Percentiles rank a stretch among this genome's conserved stretches.
Conservation (phyloP, 2,329 filamentous ascomycete genomes). For the Fusarium tanahbumbuense region DNA sequence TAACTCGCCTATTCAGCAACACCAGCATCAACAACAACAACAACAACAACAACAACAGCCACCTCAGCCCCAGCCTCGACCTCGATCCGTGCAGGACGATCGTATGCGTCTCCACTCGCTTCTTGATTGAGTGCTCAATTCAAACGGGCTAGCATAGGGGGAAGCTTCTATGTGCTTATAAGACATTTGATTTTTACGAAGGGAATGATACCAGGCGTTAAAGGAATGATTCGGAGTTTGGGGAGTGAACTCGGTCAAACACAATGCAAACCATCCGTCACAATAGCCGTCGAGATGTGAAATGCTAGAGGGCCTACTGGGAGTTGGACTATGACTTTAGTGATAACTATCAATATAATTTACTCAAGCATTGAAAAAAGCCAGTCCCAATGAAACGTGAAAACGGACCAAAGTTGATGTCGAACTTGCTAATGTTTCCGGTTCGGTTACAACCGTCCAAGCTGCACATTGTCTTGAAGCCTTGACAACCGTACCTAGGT, state of each 20-base stretch:
- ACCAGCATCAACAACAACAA: conserved; percentile 6
- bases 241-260: not conserved
- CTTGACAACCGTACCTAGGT: not conserved
- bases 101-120: conserved; percentile 45
- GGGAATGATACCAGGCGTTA: conserved; percentile 38
- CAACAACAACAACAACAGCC: not conserved
- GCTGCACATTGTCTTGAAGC: not conserved
- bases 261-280: not conserved
- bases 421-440: not conserved
- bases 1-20: conserved; percentile 44
- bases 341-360: not conserved
- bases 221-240: conserved; percentile 4
- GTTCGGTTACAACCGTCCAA: not conserved
- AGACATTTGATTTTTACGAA: conserved; percentile 6
- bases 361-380: not conserved
- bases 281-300: not conserved
- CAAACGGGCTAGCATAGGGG: not conserved
- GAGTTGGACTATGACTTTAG: conserved; percentile 1
- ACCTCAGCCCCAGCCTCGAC: conserved; percentile 17
- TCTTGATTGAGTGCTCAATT: conserved; percentile 18
- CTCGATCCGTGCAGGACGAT: conserved; percentile 36
- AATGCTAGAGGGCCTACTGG: not conserved
- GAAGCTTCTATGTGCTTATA: not conserved
- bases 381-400: not conserved
- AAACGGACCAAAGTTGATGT: not conserved